Base-by-base conservation (phyloP, 2,329 filamentous ascomycete species). In the Colletotrichum coccodes region DNA sequence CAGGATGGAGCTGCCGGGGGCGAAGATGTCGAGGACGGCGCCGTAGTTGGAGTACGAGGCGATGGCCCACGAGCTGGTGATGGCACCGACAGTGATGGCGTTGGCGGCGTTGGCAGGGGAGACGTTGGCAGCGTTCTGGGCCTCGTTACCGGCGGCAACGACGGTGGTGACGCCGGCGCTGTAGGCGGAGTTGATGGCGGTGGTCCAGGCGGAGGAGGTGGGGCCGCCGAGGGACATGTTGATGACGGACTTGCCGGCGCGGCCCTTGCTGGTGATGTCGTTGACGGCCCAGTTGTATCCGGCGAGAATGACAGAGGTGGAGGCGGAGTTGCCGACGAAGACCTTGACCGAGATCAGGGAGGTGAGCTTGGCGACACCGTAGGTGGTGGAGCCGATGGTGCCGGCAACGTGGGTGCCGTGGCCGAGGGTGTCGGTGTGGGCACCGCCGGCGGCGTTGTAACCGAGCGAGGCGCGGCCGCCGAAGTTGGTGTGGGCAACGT, bases 151-250 rank as follows among this genome's bases (percentile, higher is more conserved):
- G 21, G 87, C 87, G 4, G 87, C 86, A 0, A 87, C 86, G 34
- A 86, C 84, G 1, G 85, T 81, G 57, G 86, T 81, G 30, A 90
- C 78, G n/a, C 87, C 87, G 1, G 76, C 73, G 32, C 73, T 73
- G 72, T 82, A 83, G 59, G 86, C 84, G 30, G 76, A 78, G 53
- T 82, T 78, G 21, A 89, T 80, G 52, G 86, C 85, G 26, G 74
- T 75, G 79, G 89, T 89, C 73, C 88, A 79, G 46, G 57, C 42
- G 0, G 77, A 70, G 0, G 84, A 85, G 64, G 73, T 75, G 34
- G 75, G 64, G 2, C 85, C 85, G 42, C 86, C 87, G 3, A 90
- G 81, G 16, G 85, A 88, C 84, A 90, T 84, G 79, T 83, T 86
- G 66, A 88, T 82, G 23, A 89, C 86, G 12, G 85, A 77, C 26